phyloP scores from a whole-genome alignment of 176 grass and related monocot species.

The Eleusine coracana region DNA sequence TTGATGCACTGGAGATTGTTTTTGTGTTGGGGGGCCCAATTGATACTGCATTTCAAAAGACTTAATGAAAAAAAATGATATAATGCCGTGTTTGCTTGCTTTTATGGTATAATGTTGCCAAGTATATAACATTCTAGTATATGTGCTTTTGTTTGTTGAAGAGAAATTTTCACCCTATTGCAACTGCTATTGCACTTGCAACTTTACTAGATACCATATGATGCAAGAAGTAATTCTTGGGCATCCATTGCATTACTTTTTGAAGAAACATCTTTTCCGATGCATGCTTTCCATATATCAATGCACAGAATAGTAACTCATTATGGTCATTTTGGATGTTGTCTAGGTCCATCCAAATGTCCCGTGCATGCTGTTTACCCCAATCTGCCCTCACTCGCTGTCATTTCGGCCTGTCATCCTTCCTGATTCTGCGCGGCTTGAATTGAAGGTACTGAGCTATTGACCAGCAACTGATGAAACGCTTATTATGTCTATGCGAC shows the following conservation, averaged over 20 bases:
- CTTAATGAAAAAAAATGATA: slow-evolving; percentile 22
- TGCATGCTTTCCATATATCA: neutral
- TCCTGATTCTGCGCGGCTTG: slow-evolving; percentile 88
- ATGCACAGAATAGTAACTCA: neutral
- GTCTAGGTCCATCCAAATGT: slow-evolving; percentile 95
- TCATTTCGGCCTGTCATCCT: slow-evolving; percentile 98
- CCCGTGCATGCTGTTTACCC: slow-evolving; percentile 97
- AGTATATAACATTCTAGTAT: neutral
- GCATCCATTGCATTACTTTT: too few relatives aligned
- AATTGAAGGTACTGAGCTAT: slow-evolving; percentile 72
- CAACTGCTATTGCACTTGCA: too few relatives aligned
- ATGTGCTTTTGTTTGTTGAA: too few relatives aligned
- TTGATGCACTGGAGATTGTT: neutral
- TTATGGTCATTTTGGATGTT: slow-evolving; percentile 18
- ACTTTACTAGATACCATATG: too few relatives aligned
- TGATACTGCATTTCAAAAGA: slow-evolving; percentile 8
- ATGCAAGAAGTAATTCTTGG: too few relatives aligned
- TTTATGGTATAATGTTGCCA: slow-evolving; percentile 26
- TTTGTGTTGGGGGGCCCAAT: neutral
- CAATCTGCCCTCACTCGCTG: slow-evolving; percentile 94
- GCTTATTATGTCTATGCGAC: neutral
- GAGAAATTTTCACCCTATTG: too few relatives aligned
- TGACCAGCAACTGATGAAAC: slow-evolving; percentile 20
- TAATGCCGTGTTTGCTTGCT: slow-evolving; percentile 14
- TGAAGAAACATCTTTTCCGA: neutral